A percentile compares a stretch with the other conserved stretches of the same genome.
These are phyloP conservation scores for Lolium perenne DNA, from an alignment of 176 grass and related monocot genomes.

Conservation along the genomic window DNA sequence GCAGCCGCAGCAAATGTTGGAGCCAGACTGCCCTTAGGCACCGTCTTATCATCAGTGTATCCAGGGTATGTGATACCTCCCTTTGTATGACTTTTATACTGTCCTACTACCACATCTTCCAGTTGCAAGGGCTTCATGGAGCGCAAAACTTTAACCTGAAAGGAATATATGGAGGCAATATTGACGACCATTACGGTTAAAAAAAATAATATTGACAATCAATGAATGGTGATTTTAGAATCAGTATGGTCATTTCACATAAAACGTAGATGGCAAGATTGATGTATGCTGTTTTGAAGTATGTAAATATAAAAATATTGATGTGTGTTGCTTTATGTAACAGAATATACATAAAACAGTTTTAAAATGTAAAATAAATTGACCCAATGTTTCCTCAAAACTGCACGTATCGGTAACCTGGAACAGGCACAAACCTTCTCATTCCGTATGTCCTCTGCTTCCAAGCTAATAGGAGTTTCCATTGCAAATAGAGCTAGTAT, in stretches of 20 bases:
- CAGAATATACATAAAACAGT: neutral
- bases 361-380: conserved; percentile 3
- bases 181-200: neutral
- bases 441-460: conserved; percentile 97
- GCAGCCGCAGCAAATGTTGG: conserved; percentile 90
- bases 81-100: conserved; percentile 85
- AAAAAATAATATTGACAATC: neutral
- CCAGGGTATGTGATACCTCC: conserved; percentile 70
- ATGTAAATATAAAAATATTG: conserved; percentile 9
- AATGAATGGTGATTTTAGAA: neutral
- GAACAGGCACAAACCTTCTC: conserved; percentile 68
- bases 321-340: neutral
- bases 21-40: conserved; percentile 76
- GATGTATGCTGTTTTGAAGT: neutral
- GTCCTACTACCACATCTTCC: conserved; percentile 83
- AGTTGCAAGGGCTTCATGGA: conserved; percentile 89
- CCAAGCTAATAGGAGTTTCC: conserved; percentile 95
- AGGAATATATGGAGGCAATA: conserved; percentile 30
- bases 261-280: conserved; percentile 9
- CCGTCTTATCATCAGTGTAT: conserved; percentile 89
- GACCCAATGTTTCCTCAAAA: neutral
- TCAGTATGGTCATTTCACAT: neutral
- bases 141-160: conserved; percentile 87
- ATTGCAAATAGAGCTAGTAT: conserved; percentile 94
- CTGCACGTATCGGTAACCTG: neutral